phyloP scores from a whole-genome alignment of 495 filamentous ascomycete species.

The Barbatosphaeria neglecta region DNA sequence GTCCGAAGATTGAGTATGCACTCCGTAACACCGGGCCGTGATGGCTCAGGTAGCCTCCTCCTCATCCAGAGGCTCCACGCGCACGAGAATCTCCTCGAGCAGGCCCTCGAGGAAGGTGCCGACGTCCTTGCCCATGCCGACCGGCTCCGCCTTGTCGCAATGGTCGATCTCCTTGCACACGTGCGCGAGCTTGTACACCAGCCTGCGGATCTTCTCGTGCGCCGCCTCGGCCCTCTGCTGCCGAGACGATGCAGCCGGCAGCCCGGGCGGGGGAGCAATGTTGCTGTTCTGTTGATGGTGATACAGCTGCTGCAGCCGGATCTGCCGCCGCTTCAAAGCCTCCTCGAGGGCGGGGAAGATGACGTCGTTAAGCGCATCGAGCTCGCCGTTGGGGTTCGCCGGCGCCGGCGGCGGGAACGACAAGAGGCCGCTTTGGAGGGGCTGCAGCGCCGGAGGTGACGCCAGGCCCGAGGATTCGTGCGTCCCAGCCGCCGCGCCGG shows the following conservation, averaged over 20 bases:
- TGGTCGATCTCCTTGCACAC: conserved; percentile 80
- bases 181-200: conserved; percentile 63
- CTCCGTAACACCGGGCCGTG: too few relatives aligned
- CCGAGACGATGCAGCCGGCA: conserved; percentile 12
- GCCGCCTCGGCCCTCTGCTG: conserved; percentile 56
- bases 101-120: conserved; percentile 80
- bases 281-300: conserved; percentile 14
- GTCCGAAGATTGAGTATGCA: too few relatives aligned
- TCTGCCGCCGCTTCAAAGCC: conserved; percentile 69
- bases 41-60: conserved; percentile 32
- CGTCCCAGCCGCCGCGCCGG: conserved; percentile 6
- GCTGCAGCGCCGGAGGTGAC: too few relatives aligned
- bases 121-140: conserved; percentile 86
- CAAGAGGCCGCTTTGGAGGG: too few relatives aligned
- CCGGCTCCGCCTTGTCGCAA: conserved; percentile 67
- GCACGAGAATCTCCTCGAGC: conserved; percentile 86
- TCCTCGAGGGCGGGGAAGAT: conserved; percentile 84
- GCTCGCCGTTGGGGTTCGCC: conserved; percentile 33
- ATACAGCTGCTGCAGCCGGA: conserved; percentile 45
- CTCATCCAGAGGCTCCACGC: conserved; percentile 76
- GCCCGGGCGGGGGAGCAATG: conserved; percentile 18
- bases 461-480: too few relatives aligned
- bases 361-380: conserved; percentile 62
- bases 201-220: conserved; percentile 68
- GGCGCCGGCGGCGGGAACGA: conserved; percentile 35